Conservation (phyloP, 2,329 filamentous ascomycete genomes). For the Curvularia sp. region DNA sequence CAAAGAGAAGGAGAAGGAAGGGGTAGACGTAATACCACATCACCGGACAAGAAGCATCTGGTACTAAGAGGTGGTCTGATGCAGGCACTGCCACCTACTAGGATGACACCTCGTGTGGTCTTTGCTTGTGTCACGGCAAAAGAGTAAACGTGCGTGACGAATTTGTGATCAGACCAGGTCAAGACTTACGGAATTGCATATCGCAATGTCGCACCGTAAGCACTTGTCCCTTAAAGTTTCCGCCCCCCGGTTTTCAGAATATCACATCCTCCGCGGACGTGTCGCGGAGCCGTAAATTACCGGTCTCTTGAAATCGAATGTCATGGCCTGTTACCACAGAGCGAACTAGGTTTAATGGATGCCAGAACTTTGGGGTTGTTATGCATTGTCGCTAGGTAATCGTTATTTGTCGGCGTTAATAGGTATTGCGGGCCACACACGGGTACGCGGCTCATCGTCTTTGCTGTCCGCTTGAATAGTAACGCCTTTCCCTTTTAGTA, state of each 20-base stretch:
- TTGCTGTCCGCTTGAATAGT: not conserved
- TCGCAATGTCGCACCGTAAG: not conserved
- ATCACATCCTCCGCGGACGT: not conserved
- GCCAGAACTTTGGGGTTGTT: not conserved
- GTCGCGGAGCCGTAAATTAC: not conserved
- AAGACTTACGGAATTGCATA: not conserved
- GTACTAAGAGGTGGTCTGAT: conserved; percentile 66
- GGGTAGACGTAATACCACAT: conserved; percentile 67
- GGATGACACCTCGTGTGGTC: not conserved
- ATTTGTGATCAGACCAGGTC: not conserved
- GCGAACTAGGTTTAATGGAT: not conserved
- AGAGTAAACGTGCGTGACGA: not conserved
- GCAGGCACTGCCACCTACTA: not conserved
- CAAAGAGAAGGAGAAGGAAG: conserved; percentile 75
- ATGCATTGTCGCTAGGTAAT: conserved; percentile 1
- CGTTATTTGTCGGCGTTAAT: conserved; percentile 7
- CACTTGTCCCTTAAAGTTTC: not conserved
- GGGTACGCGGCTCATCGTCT: not conserved
- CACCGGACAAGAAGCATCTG: conserved; percentile 93
- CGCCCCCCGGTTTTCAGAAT: not conserved
- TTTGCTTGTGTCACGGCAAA: not conserved
- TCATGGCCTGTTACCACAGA: not conserved
- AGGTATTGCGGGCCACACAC: conserved; percentile 13
- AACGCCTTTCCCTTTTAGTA: not conserved
- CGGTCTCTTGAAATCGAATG: not conserved